Evolutionary conservation across 2,329 filamentous ascomycete genomes (phyloP).

Genomic region (Berkeleyomyces basicola): DNA sequence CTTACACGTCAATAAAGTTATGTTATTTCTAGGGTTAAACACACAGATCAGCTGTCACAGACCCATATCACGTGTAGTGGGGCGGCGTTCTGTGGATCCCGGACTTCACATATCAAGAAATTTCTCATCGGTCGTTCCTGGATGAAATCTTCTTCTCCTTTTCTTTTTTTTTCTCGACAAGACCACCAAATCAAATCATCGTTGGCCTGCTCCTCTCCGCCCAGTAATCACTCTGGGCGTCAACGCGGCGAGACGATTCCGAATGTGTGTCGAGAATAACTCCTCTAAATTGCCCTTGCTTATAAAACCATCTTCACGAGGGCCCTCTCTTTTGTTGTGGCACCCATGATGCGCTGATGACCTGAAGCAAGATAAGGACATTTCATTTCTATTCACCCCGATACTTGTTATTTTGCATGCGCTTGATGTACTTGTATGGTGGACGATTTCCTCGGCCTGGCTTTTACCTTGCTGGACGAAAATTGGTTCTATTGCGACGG

Average conservation of each 20-base stretch:
- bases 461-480: too few species aligned
- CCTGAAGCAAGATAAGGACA: constrained; percentile 46
- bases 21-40: constrained; percentile 3
- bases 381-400: constrained; percentile 15
- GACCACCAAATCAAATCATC: constrained; percentile 31
- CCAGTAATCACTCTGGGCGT: constrained; percentile 16
- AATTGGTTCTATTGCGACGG: too few species aligned
- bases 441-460: not conserved
- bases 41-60: not conserved
- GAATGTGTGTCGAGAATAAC: constrained; percentile 40
- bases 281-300: constrained; percentile 34
- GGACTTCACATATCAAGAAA: constrained; percentile 5
- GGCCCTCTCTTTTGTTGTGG: constrained; percentile 33
- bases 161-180: constrained; percentile 21
- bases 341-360: constrained; percentile 52
- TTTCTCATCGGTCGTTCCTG: not conserved
- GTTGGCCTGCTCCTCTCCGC: constrained; percentile 20
- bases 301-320: constrained; percentile 53
- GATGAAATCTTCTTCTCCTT: constrained; percentile 15
- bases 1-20: not conserved
- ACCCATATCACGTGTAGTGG: not conserved
- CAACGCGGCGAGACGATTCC: constrained; percentile 31
- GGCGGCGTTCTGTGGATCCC: not conserved
- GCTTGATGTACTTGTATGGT: not conserved
- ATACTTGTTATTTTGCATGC: not conserved